Conservation (phyloP, 345 rosid species). For the Camelina laxa region DNA sequence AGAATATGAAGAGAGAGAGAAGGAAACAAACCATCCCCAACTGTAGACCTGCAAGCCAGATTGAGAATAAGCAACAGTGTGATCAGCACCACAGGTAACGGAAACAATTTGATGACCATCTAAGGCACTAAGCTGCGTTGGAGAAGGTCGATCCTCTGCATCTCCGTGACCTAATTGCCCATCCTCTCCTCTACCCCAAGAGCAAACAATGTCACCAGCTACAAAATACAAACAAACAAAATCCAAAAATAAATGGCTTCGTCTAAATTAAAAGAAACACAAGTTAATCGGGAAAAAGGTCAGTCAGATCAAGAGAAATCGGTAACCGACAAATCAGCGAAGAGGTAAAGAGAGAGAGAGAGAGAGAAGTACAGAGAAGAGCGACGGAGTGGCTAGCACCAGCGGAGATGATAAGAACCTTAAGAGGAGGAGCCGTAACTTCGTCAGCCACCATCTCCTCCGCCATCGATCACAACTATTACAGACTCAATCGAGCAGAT, state of each 20-base stretch:
- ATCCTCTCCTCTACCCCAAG: conserved; percentile 99
- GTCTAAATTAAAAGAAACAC: no score
- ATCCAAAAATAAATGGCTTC: conserved; percentile 9
- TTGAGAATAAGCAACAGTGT: conserved; percentile 79
- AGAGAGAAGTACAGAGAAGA: conserved; percentile 65
- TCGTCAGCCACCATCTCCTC: conserved; percentile 50
- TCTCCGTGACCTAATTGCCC: conserved; percentile 98
- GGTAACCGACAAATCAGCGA: conserved; percentile 19
- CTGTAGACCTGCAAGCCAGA: conserved; percentile 72
- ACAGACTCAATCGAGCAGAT: background rate
- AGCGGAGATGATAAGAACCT: conserved; percentile 81
- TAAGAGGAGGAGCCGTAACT: conserved; percentile 55
- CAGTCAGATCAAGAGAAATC: conserved; percentile 37
- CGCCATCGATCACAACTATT: conserved; percentile 52
- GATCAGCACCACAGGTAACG: conserved; percentile 94
- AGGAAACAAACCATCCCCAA: conserved; percentile 77
- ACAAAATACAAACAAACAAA: background rate
- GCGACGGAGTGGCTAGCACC: conserved; percentile 99
- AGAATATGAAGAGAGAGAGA: background rate
- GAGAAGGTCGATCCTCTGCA: conserved; percentile 84
- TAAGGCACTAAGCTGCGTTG: conserved; percentile 76
- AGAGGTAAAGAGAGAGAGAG: conserved; percentile 1
- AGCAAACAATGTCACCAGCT: conserved; percentile 91
- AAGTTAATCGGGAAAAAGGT: background rate
- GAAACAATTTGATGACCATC: conserved; percentile 67